A percentile compares a stretch with the other conserved stretches of the same genome.
Evolutionary conservation across 768 basidiomycete genomes (phyloP).

Genomic region (Mycena maculata): DNA sequence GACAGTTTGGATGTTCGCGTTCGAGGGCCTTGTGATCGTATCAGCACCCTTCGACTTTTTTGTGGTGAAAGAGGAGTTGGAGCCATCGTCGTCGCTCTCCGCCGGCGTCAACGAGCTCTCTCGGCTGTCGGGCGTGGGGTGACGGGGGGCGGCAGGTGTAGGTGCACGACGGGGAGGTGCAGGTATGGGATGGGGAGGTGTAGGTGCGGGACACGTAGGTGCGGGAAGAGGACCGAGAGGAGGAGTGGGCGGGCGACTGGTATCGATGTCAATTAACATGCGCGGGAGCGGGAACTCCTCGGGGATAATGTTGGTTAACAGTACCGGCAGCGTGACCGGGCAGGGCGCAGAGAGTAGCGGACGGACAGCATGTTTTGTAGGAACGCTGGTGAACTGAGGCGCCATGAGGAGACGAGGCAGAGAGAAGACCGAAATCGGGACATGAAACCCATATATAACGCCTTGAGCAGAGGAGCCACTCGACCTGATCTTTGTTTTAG

Average conservation of each 20-base stretch:
- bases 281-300: slow-evolving; percentile 4
- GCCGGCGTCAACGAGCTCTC: slow-evolving; percentile 6
- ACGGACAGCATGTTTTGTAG: slow-evolving; percentile 5
- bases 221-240: neutral
- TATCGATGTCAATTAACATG: neutral
- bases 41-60: neutral
- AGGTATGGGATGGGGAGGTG: no score
- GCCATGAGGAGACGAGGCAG: slow-evolving; percentile 5
- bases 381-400: neutral
- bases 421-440: neutral
- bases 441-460: neutral
- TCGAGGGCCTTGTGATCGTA: neutral
- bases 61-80: neutral
- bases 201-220: neutral
- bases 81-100: neutral
- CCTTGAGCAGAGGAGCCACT: neutral
- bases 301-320: slow-evolving; percentile 5
- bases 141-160: neutral
- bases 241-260: slow-evolving; percentile 1
- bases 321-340: slow-evolving; percentile 3
- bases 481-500: slow-evolving; percentile 3
- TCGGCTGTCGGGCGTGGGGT: neutral
- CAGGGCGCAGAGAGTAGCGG: neutral
- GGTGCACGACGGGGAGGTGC: neutral
- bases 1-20: slow-evolving; percentile 5